Conservation (phyloP, 768 basidiomycete genomes). For the Kockovaella imperatae region DNA sequence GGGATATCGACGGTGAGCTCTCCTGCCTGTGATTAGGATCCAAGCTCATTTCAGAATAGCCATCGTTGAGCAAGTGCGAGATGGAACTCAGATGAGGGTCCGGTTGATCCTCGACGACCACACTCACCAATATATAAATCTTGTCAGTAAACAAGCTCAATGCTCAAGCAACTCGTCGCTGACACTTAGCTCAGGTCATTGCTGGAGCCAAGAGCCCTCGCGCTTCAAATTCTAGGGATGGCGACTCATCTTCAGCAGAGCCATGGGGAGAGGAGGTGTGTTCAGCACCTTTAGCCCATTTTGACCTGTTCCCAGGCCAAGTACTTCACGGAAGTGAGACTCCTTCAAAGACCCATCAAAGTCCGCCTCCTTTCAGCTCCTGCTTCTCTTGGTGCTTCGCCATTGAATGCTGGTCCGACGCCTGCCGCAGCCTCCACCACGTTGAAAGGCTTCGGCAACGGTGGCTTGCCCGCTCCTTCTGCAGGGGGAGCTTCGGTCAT, state of each 20-base stretch:
- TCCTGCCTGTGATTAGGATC: background rate
- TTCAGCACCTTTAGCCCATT: slow-evolving; percentile 7
- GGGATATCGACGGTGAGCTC: slow-evolving; percentile 67
- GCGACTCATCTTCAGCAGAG: slow-evolving; percentile 49
- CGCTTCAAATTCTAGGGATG: slow-evolving; percentile 33
- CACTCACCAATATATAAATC: slow-evolving; percentile 82
- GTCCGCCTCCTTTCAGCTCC: slow-evolving; percentile 44
- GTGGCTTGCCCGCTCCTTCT: slow-evolving; percentile 44
- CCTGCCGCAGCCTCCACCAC: slow-evolving; percentile 58
- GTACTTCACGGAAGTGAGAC: slow-evolving; percentile 69
- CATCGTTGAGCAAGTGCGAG: slow-evolving; percentile 86
- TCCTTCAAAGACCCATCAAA: slow-evolving; percentile 43
- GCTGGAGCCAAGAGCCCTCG: slow-evolving; percentile 44
- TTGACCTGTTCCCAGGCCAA: slow-evolving; percentile 79
- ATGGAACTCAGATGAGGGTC: slow-evolving; percentile 81
- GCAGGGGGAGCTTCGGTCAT: slow-evolving; percentile 71
- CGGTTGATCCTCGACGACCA: slow-evolving; percentile 80
- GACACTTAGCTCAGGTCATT: slow-evolving; percentile 18
- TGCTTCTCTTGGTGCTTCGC: slow-evolving; percentile 68
- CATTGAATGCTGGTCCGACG: slow-evolving; percentile 67
- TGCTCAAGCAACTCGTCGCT: background rate
- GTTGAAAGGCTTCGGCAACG: slow-evolving; percentile 34
- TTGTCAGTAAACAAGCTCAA: slow-evolving; percentile 51
- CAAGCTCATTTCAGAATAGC: slow-evolving; percentile 48
- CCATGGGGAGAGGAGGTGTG: slow-evolving; percentile 81